Evolutionary conservation across 768 basidiomycete species (phyloP), one percentile per base, ranked within the genome.

Genomic region (Tylopilus vinaceipallidus): DNA sequence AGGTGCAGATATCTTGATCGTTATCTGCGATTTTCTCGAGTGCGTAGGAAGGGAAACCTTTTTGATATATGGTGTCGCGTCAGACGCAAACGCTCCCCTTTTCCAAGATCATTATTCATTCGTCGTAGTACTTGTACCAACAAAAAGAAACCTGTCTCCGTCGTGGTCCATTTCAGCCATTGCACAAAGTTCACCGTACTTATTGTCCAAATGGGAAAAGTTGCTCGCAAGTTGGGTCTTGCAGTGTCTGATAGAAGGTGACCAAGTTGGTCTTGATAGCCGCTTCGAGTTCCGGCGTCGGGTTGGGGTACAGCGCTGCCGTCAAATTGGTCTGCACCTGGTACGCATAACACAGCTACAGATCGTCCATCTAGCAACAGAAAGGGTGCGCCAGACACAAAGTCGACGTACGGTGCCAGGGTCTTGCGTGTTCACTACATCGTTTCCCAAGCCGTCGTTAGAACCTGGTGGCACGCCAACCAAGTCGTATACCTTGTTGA

Each of bases 211-310:
- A n/a, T n/a, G 60, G 60, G 35, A 56, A 62, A 32, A 52, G n/a
- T 14, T 59, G 52, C n/a, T 42, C 6, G 33, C 60, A 62, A 3
- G 2, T 34, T 5, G 56, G 32, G 2, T 59, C 20, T 16, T n/a
- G 6, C 29, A 62, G 22, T 8, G 37, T 23, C 37, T 59, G 6
- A 39, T 56, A 55, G 10, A 61, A 47, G 4, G 54, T 58, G 23
- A 38, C 33, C 37, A 64, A 13, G 19, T 56, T 64, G 29, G 45
- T 45, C 47, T 55, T 60, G 49, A 63, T 63, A 27, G 61, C 61
- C 1, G 44, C 6, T 39, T 44, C 23, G 22, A 62, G 61, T 3
- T 62, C 52, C 5, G 52, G 2, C 1, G 47, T 50, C 22, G 61
- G 61, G n/a, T 63, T 20, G 3, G 61, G 61, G 44, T 63, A 62